Conservation (phyloP, 192 early-diverging fungal species). For the Coemansia sp. region DNA sequence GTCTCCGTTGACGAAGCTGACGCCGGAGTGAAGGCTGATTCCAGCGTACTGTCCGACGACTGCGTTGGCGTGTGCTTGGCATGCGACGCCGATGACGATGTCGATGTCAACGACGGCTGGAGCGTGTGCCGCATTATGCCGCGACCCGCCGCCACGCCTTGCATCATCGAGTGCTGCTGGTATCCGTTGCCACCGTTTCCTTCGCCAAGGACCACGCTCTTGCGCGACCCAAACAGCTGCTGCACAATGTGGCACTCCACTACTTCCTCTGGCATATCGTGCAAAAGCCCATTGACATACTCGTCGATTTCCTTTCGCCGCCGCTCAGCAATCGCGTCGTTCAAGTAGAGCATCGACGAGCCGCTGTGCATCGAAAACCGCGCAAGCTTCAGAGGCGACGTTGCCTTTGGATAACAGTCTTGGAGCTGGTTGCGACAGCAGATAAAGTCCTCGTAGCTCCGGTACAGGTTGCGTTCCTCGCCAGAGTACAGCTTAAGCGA, state of each 20-base stretch:
- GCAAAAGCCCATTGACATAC: slow-evolving; percentile 66
- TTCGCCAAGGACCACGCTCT: slow-evolving; percentile 9
- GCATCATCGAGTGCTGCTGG: slow-evolving; percentile 6
- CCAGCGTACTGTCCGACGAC: slow-evolving; percentile 34
- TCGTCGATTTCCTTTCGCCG: slow-evolving; percentile 65
- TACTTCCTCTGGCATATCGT: slow-evolving; percentile 58
- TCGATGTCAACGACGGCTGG: slow-evolving; percentile 1
- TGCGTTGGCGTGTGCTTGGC: slow-evolving; percentile 33
- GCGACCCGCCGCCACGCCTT: slow-evolving; percentile 1
- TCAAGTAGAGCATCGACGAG: slow-evolving; percentile 62
- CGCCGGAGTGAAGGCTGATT: slow-evolving; percentile 30
- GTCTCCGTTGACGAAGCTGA: slow-evolving; percentile 46
- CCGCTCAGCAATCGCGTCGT: slow-evolving; percentile 66
- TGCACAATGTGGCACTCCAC: slow-evolving; percentile 46
- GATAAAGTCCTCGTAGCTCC: slow-evolving; percentile 80
- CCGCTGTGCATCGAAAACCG: slow-evolving; percentile 64
- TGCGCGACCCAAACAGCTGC: slow-evolving; percentile 49
- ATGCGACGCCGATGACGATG: background rate
- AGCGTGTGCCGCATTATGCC: slow-evolving; percentile 11
- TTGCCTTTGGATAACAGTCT: slow-evolving; percentile 66
- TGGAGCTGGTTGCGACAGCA: slow-evolving; percentile 71
- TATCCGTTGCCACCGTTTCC: slow-evolving; percentile 2
- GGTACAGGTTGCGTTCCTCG: slow-evolving; percentile 63
- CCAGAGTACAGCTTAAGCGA: slow-evolving; percentile 57
- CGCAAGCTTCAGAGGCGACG: slow-evolving; percentile 43